phyloP scores from a whole-genome alignment of 257 asterid species.

The Euphrasia confusa region DNA sequence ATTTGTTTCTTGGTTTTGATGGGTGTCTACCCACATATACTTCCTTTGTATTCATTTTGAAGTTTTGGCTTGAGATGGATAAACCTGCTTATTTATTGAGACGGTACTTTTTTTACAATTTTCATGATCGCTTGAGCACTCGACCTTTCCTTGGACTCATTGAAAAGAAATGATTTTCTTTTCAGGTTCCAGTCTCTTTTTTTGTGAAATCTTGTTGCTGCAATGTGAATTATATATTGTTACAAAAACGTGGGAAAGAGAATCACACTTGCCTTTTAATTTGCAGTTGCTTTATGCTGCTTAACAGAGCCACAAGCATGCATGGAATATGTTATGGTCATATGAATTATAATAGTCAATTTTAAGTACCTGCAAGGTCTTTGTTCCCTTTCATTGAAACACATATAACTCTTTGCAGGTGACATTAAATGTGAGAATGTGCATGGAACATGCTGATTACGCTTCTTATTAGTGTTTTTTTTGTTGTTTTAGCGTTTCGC shows the following conservation, averaged over 20 bases:
- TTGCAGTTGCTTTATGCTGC: slow-evolving; percentile 92
- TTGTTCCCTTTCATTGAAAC: slow-evolving; percentile 18
- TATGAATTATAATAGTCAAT: slow-evolving; percentile 26
- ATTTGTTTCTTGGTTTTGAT: too few species aligned
- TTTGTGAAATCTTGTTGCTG: slow-evolving; percentile 23
- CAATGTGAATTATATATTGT: slow-evolving; percentile 16
- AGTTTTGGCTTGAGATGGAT: too few species aligned
- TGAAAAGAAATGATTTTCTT: slow-evolving; percentile 97
- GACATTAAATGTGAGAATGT: slow-evolving; percentile 99
- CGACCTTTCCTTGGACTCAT: slow-evolving; percentile 91
- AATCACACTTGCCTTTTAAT: slow-evolving; percentile 38
- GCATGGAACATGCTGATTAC: too few species aligned
- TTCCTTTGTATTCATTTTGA: too few species aligned
- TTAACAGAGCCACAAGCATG: slow-evolving; percentile 93
- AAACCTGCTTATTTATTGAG: too few species aligned
- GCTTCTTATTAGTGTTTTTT: too few species aligned
- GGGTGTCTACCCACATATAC: too few species aligned
- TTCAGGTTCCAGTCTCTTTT: slow-evolving; percentile 61
- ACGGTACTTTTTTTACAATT: too few species aligned
- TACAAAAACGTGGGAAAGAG: slow-evolving; percentile 9
- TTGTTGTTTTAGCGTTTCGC: too few species aligned
- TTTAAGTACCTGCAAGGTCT: slow-evolving; percentile 20
- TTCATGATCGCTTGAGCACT: slow-evolving; percentile 26
- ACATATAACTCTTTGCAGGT: slow-evolving; percentile 47
- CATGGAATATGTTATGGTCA: slow-evolving; percentile 93